Conservation (phyloP, 176 grass and related monocot genomes). For the Metroxylon sagu region DNA sequence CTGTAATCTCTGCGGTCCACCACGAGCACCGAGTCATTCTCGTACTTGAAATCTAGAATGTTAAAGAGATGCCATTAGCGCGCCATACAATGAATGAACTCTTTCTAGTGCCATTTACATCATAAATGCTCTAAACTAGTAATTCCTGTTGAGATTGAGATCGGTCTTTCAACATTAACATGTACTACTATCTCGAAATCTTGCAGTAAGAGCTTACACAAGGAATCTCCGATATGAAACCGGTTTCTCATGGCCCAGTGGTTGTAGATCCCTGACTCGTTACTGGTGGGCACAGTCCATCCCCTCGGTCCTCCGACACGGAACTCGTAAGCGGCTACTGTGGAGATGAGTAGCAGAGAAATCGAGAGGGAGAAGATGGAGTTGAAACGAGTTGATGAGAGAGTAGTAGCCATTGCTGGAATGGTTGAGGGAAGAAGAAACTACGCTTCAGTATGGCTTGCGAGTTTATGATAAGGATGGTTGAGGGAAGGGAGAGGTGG, state of each 20-base stretch:
- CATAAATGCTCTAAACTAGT: too few species aligned
- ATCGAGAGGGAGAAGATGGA: conserved; percentile 20
- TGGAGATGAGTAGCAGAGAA: conserved; percentile 19
- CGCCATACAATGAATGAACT: too few species aligned
- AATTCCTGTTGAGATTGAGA: too few species aligned
- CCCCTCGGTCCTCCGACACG: conserved; percentile 45
- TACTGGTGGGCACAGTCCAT: conserved; percentile 42
- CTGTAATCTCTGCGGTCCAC: conserved; percentile 55
- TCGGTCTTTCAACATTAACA: too few species aligned
- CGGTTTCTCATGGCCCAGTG: conserved; percentile 62
- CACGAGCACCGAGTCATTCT: conserved; percentile 62
- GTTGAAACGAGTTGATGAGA: neutral
- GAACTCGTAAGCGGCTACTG: conserved; percentile 20
- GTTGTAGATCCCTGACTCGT: conserved; percentile 59
- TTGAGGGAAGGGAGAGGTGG: too few species aligned
- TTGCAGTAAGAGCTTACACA: conserved; percentile 28
- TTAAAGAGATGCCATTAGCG: too few species aligned
- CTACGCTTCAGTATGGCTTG: too few species aligned
- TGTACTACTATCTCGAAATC: too few species aligned
- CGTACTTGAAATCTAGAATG: conserved; percentile 67
- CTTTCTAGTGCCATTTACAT: too few species aligned
- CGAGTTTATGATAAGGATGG: too few species aligned
- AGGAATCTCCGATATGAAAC: conserved; percentile 51
- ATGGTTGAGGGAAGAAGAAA: too few species aligned
- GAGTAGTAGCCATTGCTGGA: conserved; percentile 14